Conservation (phyloP, 257 asterid genomes). For the Osmanthus fragrans region DNA sequence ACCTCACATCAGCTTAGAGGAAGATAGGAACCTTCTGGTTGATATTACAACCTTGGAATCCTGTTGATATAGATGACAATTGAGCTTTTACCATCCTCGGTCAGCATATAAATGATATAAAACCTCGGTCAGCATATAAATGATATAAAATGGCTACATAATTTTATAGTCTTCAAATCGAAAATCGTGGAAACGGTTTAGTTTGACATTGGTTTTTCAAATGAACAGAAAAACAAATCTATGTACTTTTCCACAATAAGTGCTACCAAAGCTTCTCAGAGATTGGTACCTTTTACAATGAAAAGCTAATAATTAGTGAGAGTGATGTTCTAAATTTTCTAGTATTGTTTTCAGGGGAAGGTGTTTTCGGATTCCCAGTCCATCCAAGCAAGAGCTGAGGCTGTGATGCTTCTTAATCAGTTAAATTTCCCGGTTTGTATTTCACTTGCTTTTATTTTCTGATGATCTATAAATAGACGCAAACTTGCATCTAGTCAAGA, state of each 20-base stretch:
- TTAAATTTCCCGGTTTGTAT: conserved; percentile 83
- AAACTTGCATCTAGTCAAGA: conserved; percentile 2
- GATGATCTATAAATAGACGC: conserved; percentile 15
- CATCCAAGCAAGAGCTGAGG: conserved; percentile 97
- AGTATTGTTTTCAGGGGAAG: conserved; percentile 66
- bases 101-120: too few species aligned
- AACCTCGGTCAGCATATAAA: neutral
- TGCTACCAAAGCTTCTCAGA: neutral
- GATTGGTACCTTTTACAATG: neutral
- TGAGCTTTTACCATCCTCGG: neutral
- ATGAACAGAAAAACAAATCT: neutral
- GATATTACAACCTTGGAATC: neutral
- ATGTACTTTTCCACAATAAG: neutral
- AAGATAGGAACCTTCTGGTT: neutral
- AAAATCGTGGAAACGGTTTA: too few species aligned
- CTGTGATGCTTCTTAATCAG: conserved; percentile 97
- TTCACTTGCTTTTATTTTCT: conserved; percentile 25
- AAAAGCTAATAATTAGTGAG: neutral
- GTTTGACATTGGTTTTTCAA: neutral
- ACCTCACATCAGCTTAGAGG: neutral
- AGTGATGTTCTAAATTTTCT: conserved; percentile 1
- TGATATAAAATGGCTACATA: neutral
- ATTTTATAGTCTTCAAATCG: neutral
- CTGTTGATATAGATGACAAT: neutral
- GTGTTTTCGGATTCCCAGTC: conserved; percentile 95